These are phyloP conservation scores for Cucumis melo DNA, from an alignment of 306 rosid genomes.

Conservation along the genomic window DNA sequence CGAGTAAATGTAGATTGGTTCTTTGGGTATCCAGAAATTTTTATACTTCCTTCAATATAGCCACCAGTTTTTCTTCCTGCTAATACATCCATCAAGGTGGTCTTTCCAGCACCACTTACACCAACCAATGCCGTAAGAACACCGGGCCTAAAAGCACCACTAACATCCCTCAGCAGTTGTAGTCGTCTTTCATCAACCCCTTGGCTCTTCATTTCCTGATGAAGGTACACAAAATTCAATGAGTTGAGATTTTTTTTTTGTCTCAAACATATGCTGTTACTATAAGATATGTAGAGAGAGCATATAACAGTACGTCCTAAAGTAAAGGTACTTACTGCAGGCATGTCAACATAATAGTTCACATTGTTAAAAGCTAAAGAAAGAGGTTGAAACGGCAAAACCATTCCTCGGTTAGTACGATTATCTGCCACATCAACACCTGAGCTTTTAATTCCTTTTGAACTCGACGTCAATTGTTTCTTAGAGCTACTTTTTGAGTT, in stretches of 20 bases:
- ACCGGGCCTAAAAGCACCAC: constrained; percentile 30
- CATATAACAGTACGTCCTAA: neutral
- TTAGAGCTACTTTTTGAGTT: neutral
- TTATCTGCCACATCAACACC: neutral
- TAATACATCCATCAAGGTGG: constrained; percentile 34
- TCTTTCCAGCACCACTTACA: constrained; percentile 42
- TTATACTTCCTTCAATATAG: constrained; percentile 27
- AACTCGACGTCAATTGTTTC: neutral
- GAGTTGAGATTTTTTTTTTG: neutral
- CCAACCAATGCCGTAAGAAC: constrained; percentile 33
- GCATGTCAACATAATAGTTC: constrained; percentile 42
- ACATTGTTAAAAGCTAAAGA: constrained; percentile 41
- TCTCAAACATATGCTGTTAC: neutral
- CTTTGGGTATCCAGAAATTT: constrained; percentile 33
- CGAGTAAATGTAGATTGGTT: constrained; percentile 31
- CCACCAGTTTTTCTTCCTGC: constrained; percentile 41
- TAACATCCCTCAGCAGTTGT: constrained; percentile 16
- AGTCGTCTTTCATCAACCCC: constrained; percentile 17
- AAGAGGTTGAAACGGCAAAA: constrained; percentile 36
- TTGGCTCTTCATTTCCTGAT: constrained; percentile 34
- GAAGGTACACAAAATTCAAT: neutral
- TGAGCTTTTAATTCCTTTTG: neutral
- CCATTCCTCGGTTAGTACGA: constrained; percentile 15
- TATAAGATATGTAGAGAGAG: neutral
- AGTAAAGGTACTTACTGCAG: constrained; percentile 21